Conservation (phyloP, 441 rosid species). For the Erodium texanum region DNA sequence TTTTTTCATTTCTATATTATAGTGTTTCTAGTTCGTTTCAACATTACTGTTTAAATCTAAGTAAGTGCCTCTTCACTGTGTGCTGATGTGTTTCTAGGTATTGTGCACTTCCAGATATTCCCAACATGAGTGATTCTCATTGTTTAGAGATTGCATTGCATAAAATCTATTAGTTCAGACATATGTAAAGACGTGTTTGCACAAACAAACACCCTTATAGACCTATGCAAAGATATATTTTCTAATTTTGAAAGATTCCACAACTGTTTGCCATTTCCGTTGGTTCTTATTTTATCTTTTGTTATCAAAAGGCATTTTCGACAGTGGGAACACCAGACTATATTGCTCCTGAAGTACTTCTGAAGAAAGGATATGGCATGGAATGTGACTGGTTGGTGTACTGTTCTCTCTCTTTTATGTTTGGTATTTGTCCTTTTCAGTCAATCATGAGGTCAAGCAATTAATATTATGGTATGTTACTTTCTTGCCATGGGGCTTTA, state of each 20-base stretch:
- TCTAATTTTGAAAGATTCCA: not conserved
- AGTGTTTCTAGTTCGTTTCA: not conserved
- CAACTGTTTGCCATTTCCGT: not conserved
- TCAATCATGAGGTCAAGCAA: conserved; percentile 6
- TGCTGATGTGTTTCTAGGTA: not conserved
- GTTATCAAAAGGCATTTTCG: conserved; percentile 66
- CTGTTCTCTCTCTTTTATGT: not conserved
- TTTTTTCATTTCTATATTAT: not conserved
- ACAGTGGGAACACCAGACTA: conserved; percentile 99
- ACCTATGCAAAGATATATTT: not conserved
- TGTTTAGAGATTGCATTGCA: not conserved
- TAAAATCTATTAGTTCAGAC: not conserved
- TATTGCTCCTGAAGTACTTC: conserved; percentile 93
- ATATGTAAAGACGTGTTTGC: not conserved
- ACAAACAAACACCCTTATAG: not conserved
- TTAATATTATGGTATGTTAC: not conserved
- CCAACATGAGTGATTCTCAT: not conserved
- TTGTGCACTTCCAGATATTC: not conserved
- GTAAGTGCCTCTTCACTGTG: not conserved
- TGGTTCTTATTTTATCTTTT: conserved; percentile 21
- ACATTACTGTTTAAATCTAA: not conserved
- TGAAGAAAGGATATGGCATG: conserved; percentile 99
- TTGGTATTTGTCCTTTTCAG: conserved; percentile 6
- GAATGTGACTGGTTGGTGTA: conserved; percentile 92
- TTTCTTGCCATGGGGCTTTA: conserved; percentile 8